Base-by-base conservation (phyloP, 208 protist species). In the Tetramitus jugosus region DNA sequence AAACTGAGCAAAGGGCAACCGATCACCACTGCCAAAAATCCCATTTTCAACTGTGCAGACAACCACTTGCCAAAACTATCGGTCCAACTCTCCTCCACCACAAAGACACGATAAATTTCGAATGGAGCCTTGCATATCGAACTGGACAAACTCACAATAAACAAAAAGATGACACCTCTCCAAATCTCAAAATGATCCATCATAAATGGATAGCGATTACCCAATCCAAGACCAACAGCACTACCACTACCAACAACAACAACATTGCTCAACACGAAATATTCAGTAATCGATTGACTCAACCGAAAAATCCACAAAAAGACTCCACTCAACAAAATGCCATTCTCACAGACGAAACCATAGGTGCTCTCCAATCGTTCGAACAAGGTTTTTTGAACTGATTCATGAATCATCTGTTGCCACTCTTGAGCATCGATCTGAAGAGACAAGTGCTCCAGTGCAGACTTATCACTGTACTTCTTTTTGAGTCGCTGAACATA, bases 101-200 rank as follows among this genome's bases (percentile, higher is more conserved):
- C 72, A 60, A 77, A 77, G 2, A 77, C 31, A 33, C 72, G 3
- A 77, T 68, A 77, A 6, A 68, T 31, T 33, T 77, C 72, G 49
- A 77, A 77, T 35, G 72, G 72, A 33, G 61, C 40, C 14, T 33
- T 52, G 13, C 52, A 17, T 1, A 77, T 10, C 10, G 72, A 35
- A 26, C 39, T 52, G n/a, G 39, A 60, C 31, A 77, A 49, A 2
- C n/a, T 40, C 2, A 77, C 72, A 56, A 77, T 3, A 46, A 67
- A 68, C 4, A 77, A 23, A 49, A 77, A 77, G n/a, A 40, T 64
- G 6, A 77, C 61, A 60, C 72, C 72, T 20, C 31, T 40, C 14
- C 35, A 46, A 39, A 65, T 65, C n/a, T n/a, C n/a, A n/a, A n/a
- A n/a, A n/a, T n/a, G n/a, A n/a, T n/a, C n/a, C n/a, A n/a, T n/a